Evolutionary conservation across 78 protist genomes (phyloP), one percentile per base, ranked within the genome.

Genomic region (Salpingoeca rosetta): DNA sequence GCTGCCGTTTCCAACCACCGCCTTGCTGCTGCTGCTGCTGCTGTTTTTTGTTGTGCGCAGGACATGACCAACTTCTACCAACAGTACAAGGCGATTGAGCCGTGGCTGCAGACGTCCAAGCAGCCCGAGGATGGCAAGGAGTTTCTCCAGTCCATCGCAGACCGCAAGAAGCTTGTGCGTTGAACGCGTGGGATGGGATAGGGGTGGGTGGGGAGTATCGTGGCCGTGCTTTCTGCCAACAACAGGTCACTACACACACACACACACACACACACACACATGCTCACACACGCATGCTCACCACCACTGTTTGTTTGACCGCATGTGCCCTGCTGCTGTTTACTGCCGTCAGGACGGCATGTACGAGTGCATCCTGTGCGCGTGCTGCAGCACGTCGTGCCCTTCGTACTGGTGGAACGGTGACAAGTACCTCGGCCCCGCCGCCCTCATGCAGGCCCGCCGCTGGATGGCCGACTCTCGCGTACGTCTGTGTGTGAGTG

Each of bases 331-430:
- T 25, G 75, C 0, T 0, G 38, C 38, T 22, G n/a, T n/a, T n/a
- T n/a, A n/a, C n/a, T n/a, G n/a, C 80, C 7, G 28, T 1, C 73
- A 43, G 80, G 98, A 95, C 56, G 96, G 98, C 38, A 91, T 95
- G 81, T 95, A 95, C 87, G 96, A 95, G 91, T 95, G 98, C 90
- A 91, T 95, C 51, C 90, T 95, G 81, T 95, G 98, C 88, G 96
- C 95, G 35, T 93, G 98, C 84, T 95, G 98, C 85, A 85, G 94
- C 75, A 88, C 95, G 24, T 88, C 94, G 11, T 95, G 98, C 86
- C 98, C 98, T 77, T 44, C 84, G 24, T 95, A 93, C 91, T 95
- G 98, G 98, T 95, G 98, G 98, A 89, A 89, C 82, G 39, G 43
- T 57, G 84, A 84, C 65, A 89, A 76, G 93, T 92, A 91, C 87